Evolutionary conservation across 108 stramenopile species (phyloP), one percentile per base, ranked within the genome.

Genomic region (Schizochytrium sp.): DNA sequence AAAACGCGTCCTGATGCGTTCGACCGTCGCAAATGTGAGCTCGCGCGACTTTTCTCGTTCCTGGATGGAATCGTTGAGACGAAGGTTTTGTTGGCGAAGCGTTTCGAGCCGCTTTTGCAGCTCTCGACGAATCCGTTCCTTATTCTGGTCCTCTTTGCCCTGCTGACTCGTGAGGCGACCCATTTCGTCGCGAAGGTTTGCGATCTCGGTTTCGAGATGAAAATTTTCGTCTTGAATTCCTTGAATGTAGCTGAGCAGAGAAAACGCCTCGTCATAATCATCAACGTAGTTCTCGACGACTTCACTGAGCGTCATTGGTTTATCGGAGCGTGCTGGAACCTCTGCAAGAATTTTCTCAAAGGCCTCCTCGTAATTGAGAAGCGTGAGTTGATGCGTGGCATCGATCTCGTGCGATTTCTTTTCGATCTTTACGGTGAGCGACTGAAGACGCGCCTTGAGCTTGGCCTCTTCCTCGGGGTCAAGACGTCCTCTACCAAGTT

Each of bases 361-460:
- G 16, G 76, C 76, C 6, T 83, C 76, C 4, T 83, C 76, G 28
- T 21, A 83, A 23, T 83, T 83, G 25, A 47, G 28, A 53, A 83
- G 44, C 6, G 76, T 28, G 25, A 45, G 14, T 23, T 83, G 45
- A 43, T 83, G 76, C 10, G 51, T 53, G 51, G 6, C 25, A 43
- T 83, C 76, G 3, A 83, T 83, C 1, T 83, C 76, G n/a, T 53
- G 76, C 45, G 76, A 83, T 45, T 83, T 83, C 76, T 83, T 83
- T 5, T 83, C 76, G 23, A 83, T 83, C 76, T 83, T 83, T 6
- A 53, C 76, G 0, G 45, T 83, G 25, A 83, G 76, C 18, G 76
- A 47, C 45, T 83, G 45, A 12, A 83, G 51, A 6, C 76, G 6
- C 6, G 76, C 76, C 23, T 53, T 47, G 6, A 83, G 51, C 6